These are phyloP conservation scores for Cardiosporidium cionae DNA, from an alignment of 169 alveolate genomes.

Conservation along the genomic window DNA sequence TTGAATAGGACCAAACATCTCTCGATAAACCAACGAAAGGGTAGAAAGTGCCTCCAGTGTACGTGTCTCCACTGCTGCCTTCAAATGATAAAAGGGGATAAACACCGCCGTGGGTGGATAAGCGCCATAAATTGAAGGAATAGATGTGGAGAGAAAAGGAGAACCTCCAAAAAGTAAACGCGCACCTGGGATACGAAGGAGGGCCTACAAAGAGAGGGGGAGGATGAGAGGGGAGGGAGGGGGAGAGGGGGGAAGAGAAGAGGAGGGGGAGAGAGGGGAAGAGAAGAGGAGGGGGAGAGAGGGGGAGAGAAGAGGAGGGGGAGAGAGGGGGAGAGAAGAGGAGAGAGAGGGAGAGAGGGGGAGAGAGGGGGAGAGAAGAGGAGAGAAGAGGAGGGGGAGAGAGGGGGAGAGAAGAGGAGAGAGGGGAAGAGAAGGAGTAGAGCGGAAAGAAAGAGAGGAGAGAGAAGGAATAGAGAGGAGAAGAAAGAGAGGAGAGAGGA, in stretches of 20 bases:
- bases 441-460: no score
- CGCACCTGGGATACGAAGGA: constrained; percentile 58
- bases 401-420: background rate
- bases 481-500: no score
- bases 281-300: background rate
- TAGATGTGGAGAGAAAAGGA: constrained; percentile 16
- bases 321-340: background rate
- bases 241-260: background rate
- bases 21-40: constrained; percentile 39
- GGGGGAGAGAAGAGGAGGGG: background rate
- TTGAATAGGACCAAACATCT: constrained; percentile 72
- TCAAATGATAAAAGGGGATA: constrained; percentile 60
- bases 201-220: constrained; percentile 5
- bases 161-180: constrained; percentile 70
- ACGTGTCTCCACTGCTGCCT: background rate
- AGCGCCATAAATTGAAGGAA: constrained; percentile 54
- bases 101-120: constrained; percentile 70
- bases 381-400: background rate
- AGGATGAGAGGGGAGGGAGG: background rate
- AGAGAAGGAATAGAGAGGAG: no score
- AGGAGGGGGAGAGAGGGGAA: background rate
- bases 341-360: background rate
- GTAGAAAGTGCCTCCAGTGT: constrained; percentile 14
- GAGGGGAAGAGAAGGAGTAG: background rate
- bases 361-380: background rate